A percentile compares a stretch with the other conserved stretches of the same genome.
Evolutionary conservation across 768 basidiomycete species (phyloP).

Genomic region (Termitomyces titanicus): DNA sequence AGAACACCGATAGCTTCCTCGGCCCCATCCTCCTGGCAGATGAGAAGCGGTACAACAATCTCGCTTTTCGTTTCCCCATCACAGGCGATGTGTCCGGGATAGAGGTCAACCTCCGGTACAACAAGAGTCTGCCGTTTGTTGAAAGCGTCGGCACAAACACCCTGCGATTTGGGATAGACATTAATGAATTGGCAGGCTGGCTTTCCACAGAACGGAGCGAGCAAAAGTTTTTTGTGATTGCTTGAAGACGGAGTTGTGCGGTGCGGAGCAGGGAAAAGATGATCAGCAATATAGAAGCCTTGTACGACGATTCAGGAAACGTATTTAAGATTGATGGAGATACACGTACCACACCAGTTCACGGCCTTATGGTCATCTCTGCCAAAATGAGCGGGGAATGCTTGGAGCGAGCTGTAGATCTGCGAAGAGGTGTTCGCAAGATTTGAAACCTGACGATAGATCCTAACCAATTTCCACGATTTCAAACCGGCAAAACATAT

Average conservation of each 20-base stretch:
- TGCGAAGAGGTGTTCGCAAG: slow-evolving; percentile 81
- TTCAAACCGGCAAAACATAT: slow-evolving; percentile 10
- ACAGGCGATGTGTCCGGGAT: slow-evolving; percentile 94
- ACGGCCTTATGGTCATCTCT: slow-evolving; percentile 58
- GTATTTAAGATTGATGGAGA: background rate
- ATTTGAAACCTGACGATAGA: slow-evolving; percentile 69
- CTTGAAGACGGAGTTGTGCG: slow-evolving; percentile 11
- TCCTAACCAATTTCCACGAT: background rate
- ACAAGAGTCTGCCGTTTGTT: slow-evolving; percentile 50
- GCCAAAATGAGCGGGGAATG: slow-evolving; percentile 66
- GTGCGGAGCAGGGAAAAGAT: slow-evolving; percentile 53
- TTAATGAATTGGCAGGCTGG: slow-evolving; percentile 88
- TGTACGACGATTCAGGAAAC: slow-evolving; percentile 27
- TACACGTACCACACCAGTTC: slow-evolving; percentile 89
- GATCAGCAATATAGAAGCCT: slow-evolving; percentile 83
- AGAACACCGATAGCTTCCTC: slow-evolving; percentile 51
- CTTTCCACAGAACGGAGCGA: slow-evolving; percentile 87
- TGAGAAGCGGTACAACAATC: slow-evolving; percentile 76
- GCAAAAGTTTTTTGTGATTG: slow-evolving; percentile 41
- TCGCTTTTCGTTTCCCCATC: slow-evolving; percentile 90
- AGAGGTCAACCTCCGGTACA: slow-evolving; percentile 74
- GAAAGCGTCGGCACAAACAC: slow-evolving; percentile 86
- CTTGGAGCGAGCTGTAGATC: slow-evolving; percentile 73
- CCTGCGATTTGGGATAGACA: slow-evolving; percentile 51
- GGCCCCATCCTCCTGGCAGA: slow-evolving; percentile 23